These are phyloP conservation scores for Chlorophyllum brunneum DNA, from an alignment of 768 basidiomycete species.

Conservation along the genomic window DNA sequence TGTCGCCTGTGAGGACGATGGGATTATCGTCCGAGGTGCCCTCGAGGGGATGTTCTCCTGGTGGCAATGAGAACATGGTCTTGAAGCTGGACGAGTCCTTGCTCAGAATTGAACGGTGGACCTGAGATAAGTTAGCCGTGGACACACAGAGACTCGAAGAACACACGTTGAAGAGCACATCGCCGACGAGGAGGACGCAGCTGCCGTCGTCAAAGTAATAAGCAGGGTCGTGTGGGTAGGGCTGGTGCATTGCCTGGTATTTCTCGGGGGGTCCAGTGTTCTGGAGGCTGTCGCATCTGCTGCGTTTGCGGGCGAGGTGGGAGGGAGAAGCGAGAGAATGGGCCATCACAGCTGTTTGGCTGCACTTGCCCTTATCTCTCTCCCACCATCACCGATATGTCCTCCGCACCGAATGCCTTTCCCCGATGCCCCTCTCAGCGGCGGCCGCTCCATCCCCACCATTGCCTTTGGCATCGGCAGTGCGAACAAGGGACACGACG, in stretches of 20 bases:
- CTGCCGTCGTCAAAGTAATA: slow-evolving; percentile 71
- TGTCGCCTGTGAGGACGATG: slow-evolving; percentile 59
- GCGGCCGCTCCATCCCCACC: slow-evolving; percentile 47
- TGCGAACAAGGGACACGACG: slow-evolving; percentile 41
- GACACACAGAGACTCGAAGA: background rate
- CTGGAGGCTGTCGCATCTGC: slow-evolving; percentile 4
- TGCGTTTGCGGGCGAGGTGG: slow-evolving; percentile 3
- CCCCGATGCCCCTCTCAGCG: slow-evolving; percentile 32
- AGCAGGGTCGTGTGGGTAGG: slow-evolving; percentile 37
- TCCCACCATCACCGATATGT: background rate
- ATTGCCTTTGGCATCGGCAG: slow-evolving; percentile 64
- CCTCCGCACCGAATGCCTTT: slow-evolving; percentile 32
- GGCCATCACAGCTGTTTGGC: background rate
- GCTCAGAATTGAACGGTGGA: slow-evolving; percentile 38
- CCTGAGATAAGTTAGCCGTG: background rate
- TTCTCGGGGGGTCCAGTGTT: slow-evolving; percentile 8
- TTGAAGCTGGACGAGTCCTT: slow-evolving; percentile 63
- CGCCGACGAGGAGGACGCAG: slow-evolving; percentile 58
- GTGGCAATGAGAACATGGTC: slow-evolving; percentile 65
- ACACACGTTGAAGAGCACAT: slow-evolving; percentile 63
- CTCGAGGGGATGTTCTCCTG: slow-evolving; percentile 46
- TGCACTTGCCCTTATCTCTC: background rate
- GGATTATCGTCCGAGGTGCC: slow-evolving; percentile 65
- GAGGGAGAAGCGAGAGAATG: too few species aligned
- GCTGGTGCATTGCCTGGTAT: slow-evolving; percentile 1